Percentiles rank a stretch among this genome's conserved stretches.
Conservation (phyloP, 495 filamentous ascomycete genomes). For the Aspergillus nidulans region DNA sequence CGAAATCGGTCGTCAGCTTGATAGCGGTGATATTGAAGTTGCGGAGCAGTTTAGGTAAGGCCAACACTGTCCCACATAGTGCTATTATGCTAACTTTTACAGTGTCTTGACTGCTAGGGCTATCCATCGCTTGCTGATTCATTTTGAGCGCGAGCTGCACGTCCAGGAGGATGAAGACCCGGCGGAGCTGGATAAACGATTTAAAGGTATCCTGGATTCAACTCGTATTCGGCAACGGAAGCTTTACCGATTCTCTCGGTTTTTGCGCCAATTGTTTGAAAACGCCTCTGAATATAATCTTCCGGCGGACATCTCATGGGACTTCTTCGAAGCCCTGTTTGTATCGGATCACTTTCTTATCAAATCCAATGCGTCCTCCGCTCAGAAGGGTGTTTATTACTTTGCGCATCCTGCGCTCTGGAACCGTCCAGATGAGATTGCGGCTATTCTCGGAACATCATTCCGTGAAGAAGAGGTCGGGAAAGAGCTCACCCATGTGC, state of each 20-base stretch:
- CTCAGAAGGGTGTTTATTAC: slow-evolving; percentile 71
- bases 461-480: slow-evolving; percentile 68
- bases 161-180: slow-evolving; percentile 75
- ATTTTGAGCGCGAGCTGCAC: slow-evolving; percentile 89
- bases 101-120: slow-evolving; percentile 87
- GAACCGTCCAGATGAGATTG: slow-evolving; percentile 71
- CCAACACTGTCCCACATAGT: not conserved
- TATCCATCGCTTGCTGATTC: slow-evolving; percentile 75
- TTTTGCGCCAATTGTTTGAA: slow-evolving; percentile 88
- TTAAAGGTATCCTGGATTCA: slow-evolving; percentile 91
- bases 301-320: slow-evolving; percentile 56
- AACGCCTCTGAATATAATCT: slow-evolving; percentile 93
- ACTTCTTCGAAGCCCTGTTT: slow-evolving; percentile 77
- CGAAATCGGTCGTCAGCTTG: slow-evolving; percentile 79
- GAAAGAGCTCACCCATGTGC: slow-evolving; percentile 63
- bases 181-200: slow-evolving; percentile 89
- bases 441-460: slow-evolving; percentile 80
- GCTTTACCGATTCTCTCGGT: slow-evolving; percentile 76
- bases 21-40: slow-evolving; percentile 92
- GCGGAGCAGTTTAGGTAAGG: slow-evolving; percentile 90
- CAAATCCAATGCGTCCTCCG: slow-evolving; percentile 51
- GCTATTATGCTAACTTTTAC: slow-evolving; percentile 18
- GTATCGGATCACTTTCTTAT: slow-evolving; percentile 80
- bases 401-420: slow-evolving; percentile 78
- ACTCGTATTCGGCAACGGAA: slow-evolving; percentile 92